Evolutionary conservation across 2,329 filamentous ascomycete genomes (phyloP), one percentile per base, ranked within the genome.

Genomic region (Ilyonectria mors-panacis): DNA sequence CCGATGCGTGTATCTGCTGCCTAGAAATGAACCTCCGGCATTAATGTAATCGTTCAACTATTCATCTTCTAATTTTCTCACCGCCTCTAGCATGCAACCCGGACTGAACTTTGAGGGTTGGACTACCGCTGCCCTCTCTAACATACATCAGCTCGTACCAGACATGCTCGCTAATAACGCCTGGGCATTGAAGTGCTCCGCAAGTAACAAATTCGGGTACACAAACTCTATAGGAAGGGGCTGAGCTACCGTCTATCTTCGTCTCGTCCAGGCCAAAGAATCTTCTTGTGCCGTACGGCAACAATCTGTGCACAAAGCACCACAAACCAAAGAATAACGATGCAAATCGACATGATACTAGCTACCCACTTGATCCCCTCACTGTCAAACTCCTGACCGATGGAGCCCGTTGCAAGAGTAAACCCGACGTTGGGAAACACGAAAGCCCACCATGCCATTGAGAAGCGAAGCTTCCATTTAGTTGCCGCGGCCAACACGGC

Each of bases 351-450:
- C 73, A 76, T 70, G 13, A 15, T 65, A 37, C 66, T 76, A 15
- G 73, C 67, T 2, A 76, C 71, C 73, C 74, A 76, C 26, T 71
- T 47, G 15, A 76, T 72, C 3, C 51, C 70, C 23, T 63, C 56
- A n/a, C 73, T 76, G 2, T 71, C 67, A n/a, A 76, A 51, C 28
- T 76, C 69, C 26, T 76, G 50, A 0, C 74, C 73, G 8, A 76
- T 76, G n/a, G 48, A 62, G 1, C 55, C 72, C 3, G 75, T 76
- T 4, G 73, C 75, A 10, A 76, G 64, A 0, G 70, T 68, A 21
- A 75, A 76, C 6, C 75, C 75, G 6, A 76, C 65, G n/a, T 76
- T 76, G 6, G 75, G 73, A n/a, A 76, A 76, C 7, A 76, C 68
- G 47, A 76, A 67, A 7, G 75, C 72, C 73, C 75, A 76, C 75